A percentile compares a stretch with the other conserved stretches of the same genome.
These are phyloP conservation scores for Lepidium campestre DNA, from an alignment of 441 rosid genomes.

Conservation along the genomic window DNA sequence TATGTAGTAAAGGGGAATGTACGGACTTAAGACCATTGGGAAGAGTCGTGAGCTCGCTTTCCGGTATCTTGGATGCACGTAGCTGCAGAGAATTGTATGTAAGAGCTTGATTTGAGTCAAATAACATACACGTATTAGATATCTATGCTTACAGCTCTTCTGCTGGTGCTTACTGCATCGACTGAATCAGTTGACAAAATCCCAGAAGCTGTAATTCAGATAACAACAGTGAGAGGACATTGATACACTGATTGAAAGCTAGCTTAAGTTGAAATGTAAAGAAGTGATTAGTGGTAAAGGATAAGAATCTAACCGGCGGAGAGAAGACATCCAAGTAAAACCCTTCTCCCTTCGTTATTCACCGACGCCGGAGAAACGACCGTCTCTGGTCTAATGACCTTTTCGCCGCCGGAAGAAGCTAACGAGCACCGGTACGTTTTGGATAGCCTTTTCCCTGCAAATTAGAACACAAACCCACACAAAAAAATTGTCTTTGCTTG, in stretches of 20 bases:
- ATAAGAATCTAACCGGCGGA: constrained; percentile 41
- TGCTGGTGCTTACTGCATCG: constrained; percentile 85
- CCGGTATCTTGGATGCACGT: constrained; percentile 73
- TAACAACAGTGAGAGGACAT: background rate
- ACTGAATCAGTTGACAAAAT: constrained; percentile 41
- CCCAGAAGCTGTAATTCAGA: constrained; percentile 47
- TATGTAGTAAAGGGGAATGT: background rate
- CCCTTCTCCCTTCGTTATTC: constrained; percentile 49
- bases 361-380: constrained; percentile 22
- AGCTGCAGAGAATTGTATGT: constrained; percentile 48
- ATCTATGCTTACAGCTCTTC: constrained; percentile 72
- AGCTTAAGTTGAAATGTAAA: background rate
- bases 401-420: constrained; percentile 32
- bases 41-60: constrained; percentile 66
- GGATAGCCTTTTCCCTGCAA: constrained; percentile 39
- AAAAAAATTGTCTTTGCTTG: background rate
- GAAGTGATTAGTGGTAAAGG: background rate
- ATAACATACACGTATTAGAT: background rate
- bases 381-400: constrained; percentile 13
- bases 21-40: constrained; percentile 86
- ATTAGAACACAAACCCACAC: background rate
- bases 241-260: background rate
- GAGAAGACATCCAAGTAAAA: constrained; percentile 53
- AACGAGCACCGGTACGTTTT: constrained; percentile 40
- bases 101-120: background rate